Base-by-base conservation (phyloP, 352 stramenopile species). In the Phytophthora hibernalis region DNA sequence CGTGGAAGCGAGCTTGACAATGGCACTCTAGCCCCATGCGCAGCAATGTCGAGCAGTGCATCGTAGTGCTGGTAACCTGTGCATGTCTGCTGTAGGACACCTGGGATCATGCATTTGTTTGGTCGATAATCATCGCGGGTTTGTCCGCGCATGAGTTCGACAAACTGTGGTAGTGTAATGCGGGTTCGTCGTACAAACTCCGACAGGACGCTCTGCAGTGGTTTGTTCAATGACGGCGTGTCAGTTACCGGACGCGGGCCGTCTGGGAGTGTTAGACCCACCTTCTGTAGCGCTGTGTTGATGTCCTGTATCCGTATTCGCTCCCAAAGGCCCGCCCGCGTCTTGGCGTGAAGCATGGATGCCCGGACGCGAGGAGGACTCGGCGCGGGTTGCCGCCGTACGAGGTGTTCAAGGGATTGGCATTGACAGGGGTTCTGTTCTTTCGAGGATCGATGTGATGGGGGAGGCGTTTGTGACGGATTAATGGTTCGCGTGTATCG, bases 131-230 rank as follows among this genome's bases (percentile, higher is more conserved):
- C 53, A 7, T 59, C 51, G 1, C 15, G 11, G 3, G 62, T 56
- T 22, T 65, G 62, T 2, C 54, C 62, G 1, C 62, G 54, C 12
- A 65, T 42, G 16, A 65, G 31, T 18, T 61, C 62, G 5, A 58
- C 52, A 53, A 69, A 63, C 11, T 28, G 9, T 1, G 54, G 33
- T 0, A 70, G 49, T 9, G 10, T 12, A 15, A 65, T 63, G 1
- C 40, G 13, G 0, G 42, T 49, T 3, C 43, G 38, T 0, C 66
- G 26, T 0, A 55, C 54, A 2, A 63, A 74, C 8, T 70, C 50
- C 0, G 54, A 70, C 1, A 74, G 20, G 0, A 51, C 50, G 6
- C 15, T 15, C 33, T 70, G 54, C 1, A 58, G 53, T 8, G 33
- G n/a, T 28, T 62, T 69, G 45, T 63, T 59, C 1, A 69, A 28